phyloP scores from a whole-genome alignment of 495 filamentous ascomycete genomes.

The Letharia columbiana region DNA sequence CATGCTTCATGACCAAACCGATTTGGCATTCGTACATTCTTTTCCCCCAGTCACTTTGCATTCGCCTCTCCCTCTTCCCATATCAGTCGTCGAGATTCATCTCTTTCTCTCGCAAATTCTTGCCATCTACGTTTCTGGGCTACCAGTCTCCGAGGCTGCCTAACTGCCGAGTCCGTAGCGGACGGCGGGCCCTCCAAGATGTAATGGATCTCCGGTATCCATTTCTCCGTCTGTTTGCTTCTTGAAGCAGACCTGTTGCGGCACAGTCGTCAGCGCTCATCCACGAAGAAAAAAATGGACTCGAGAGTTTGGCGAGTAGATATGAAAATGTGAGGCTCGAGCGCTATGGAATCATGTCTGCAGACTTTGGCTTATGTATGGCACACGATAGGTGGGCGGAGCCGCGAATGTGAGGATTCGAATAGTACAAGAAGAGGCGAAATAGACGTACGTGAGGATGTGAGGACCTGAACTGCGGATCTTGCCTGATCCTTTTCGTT shows the following conservation, averaged over 20 bases:
- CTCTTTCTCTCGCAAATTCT: background rate
- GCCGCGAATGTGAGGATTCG: background rate
- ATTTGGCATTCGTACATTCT: too few relatives aligned
- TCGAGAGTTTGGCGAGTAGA: background rate
- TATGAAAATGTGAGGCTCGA: background rate
- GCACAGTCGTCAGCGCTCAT: background rate
- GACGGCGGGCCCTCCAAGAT: background rate
- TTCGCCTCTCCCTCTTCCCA: background rate
- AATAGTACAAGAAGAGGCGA: background rate
- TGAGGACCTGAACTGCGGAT: background rate
- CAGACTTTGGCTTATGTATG: background rate
- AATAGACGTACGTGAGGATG: background rate
- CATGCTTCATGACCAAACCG: too few relatives aligned
- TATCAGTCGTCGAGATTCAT: background rate
- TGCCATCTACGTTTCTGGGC: background rate
- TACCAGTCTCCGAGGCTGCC: background rate
- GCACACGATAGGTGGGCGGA: too few relatives aligned
- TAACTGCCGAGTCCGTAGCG: background rate
- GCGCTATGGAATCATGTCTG: background rate
- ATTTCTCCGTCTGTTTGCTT: background rate
- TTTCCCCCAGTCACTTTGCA: background rate
- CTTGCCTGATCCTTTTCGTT: background rate
- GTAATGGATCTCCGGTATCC: background rate
- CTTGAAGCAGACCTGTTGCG: background rate
- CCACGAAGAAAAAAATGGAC: background rate